A percentile compares a stretch with the other conserved stretches of the same genome.
These are phyloP conservation scores for Leptomonas pyrrhocoris DNA, from an alignment of 208 protist genomes.

Conservation along the genomic window DNA sequence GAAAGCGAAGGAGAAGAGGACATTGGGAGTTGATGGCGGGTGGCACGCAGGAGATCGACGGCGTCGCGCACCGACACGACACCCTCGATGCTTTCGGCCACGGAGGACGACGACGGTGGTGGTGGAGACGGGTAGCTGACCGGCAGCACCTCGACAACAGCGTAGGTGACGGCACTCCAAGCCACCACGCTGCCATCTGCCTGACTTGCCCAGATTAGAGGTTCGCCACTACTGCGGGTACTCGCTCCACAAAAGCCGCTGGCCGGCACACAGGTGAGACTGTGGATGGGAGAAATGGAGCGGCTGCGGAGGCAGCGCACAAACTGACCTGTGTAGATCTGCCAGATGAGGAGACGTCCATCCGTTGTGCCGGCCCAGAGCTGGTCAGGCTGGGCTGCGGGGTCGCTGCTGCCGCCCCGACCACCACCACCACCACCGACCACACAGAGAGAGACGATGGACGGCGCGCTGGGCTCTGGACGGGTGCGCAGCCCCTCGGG, in stretches of 20 bases:
- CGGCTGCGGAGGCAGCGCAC: constrained; percentile 35
- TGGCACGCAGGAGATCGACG: constrained; percentile 33
- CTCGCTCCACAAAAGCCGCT: background rate
- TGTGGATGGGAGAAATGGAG: constrained; percentile 31
- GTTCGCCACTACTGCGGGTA: background rate
- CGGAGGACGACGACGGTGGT: background rate
- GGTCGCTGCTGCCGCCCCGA: background rate
- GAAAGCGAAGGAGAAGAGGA: background rate
- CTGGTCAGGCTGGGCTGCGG: background rate
- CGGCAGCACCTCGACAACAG: constrained; percentile 38
- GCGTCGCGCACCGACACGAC: constrained; percentile 31
- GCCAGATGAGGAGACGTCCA: constrained; percentile 47
- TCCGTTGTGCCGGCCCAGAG: constrained; percentile 48
- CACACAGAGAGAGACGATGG: constrained; percentile 26
- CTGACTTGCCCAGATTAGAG: constrained; percentile 47
- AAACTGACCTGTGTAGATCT: constrained; percentile 25
- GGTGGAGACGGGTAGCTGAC: constrained; percentile 45
- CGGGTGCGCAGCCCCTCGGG: constrained; percentile 10
- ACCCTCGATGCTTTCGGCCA: background rate
- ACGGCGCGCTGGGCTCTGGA: background rate
- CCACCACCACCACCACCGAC: constrained; percentile 5
- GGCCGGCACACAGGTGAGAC: constrained; percentile 6
- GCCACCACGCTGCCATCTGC: constrained; percentile 48
- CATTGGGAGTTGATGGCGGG: constrained; percentile 4
- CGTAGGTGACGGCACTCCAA: constrained; percentile 38